Base-by-base conservation (phyloP, 2,329 filamentous ascomycete species). In the Pyrenophora tritici-repentis region DNA sequence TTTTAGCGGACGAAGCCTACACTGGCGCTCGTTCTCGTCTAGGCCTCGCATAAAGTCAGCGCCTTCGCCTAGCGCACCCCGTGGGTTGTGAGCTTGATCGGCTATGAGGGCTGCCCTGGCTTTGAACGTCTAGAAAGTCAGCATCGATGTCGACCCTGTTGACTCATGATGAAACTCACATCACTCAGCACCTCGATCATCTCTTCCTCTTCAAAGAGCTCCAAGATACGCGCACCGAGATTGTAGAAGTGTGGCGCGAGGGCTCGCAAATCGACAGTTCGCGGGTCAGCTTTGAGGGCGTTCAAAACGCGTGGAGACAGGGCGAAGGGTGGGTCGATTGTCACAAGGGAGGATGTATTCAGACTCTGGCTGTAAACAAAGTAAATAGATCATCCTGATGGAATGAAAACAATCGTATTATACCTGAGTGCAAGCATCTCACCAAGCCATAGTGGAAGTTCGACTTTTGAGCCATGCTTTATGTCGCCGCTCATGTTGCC, bases 361-460 rank as follows among this genome's bases (percentile, higher is more conserved):
- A 73, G 60, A 47, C 60, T 67, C 47, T 73, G 67, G 42, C 69
- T 59, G 39, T 35, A 42, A 20, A 46, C 22, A 29, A 26, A 47
- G 46, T 56, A 22, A 55, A 59, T 43, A 55, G 14, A 20, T 18
- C 20, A 45, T 39, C 31, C 22, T 14, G 4, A 41, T n/a, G 44
- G 18, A 10, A 29, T 32, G 2, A 35, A 22, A 16, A 41, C 9
- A 12, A 14, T 22, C 8, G 20, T 24, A 3, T 3, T 48, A 62
- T 72, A 81, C 79, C 78, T 86, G 37, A 95, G 83, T 24, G 90
- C 90, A 44, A 99, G 88, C 83, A 97, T 93, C 74, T 96, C 90
- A 61, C 89, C 91, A 10, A 99, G 86, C 94, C 94, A 99, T 60
- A 97, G 82, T 2, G 94, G 94, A 1, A 97, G 85, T 55, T 88